Base-by-base conservation (phyloP, 495 filamentous ascomycete species). In the Sordaria brevicollis region DNA sequence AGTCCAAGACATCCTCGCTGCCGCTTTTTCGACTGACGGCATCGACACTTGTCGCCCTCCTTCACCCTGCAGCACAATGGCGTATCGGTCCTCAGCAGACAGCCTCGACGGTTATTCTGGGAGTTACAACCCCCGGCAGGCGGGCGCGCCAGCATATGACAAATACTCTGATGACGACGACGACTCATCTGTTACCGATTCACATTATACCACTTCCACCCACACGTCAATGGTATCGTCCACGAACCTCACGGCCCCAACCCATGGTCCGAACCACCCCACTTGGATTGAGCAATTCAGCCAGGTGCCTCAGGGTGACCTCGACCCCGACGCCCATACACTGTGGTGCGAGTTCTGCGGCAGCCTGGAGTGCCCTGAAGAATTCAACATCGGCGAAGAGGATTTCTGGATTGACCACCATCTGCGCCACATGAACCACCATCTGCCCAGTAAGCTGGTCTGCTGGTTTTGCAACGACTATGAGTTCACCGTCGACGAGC, bases 391-490 rank as follows among this genome's bases (percentile, higher is more conserved):
- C 7, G 71, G 78, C 33, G 75, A 86, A 2, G 67, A 68, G n/a
- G 67, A 75, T 2, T 65, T 8, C 5, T 87, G 85, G 84, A 78
- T 71, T 9, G 39, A 39, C 29, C 68, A 77, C 6, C 83, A 86
- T 41, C 70, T 80, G 1, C 3, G 35, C 0, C 41, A 72, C 39
- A 68, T 80, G 2, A 6, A 38, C 0, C 38, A 72, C 25, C 21
- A 8, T 0, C 77, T 81, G 17, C 85, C 85, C n/a, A n/a, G 6
- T 0, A 69, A 57, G 15, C 73, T 78, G 7, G 41, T 76, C 1
- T 87, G 85, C 74, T 85, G 80, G 77, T 85, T 84, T 69, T 87
- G 85, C 72, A 79, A 85, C 71, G 49, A 74, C 1, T 54, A 35
- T 6, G 19, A 6, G 0, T 83, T 82, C 43, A 71, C 75, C 34